Conservation (phyloP, 169 alveolate genomes). For the Plasmodium vinckei region DNA sequence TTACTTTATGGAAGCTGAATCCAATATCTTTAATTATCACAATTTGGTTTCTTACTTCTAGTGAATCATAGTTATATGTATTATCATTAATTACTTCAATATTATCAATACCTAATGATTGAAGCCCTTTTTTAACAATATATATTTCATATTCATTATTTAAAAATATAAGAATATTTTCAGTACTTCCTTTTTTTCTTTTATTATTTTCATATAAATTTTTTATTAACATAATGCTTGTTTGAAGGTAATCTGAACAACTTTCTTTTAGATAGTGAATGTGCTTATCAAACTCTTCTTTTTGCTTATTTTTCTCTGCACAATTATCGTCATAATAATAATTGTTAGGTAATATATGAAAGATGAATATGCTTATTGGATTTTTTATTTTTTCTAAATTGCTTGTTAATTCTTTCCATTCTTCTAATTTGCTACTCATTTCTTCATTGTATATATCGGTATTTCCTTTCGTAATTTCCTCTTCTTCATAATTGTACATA, state of each 20-base stretch:
- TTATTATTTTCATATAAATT: slow-evolving; percentile 14
- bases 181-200: slow-evolving; percentile 24
- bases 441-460: not conserved
- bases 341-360: slow-evolving; percentile 34
- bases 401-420: slow-evolving; percentile 35
- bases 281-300: slow-evolving; percentile 1
- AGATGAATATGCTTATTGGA: slow-evolving; percentile 31
- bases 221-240: slow-evolving; percentile 30
- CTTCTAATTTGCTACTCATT: slow-evolving; percentile 31
- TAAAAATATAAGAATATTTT: slow-evolving; percentile 58
- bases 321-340: not conserved
- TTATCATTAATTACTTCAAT: slow-evolving; percentile 33
- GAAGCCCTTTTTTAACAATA: slow-evolving; percentile 34
- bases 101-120: slow-evolving; percentile 21
- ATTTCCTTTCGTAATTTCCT: not conserved
- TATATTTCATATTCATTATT: slow-evolving; percentile 74
- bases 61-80: slow-evolving; percentile 1
- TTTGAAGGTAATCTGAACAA: slow-evolving; percentile 60
- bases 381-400: slow-evolving; percentile 46
- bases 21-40: slow-evolving; percentile 26
- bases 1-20: slow-evolving; percentile 23
- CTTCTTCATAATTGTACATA: slow-evolving; percentile 8
- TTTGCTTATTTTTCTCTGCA: not conserved
- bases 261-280: slow-evolving; percentile 66
- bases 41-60: slow-evolving; percentile 44